Evolutionary conservation across 2,329 filamentous ascomycete genomes (phyloP).

Genomic region (Coniella lustricola): DNA sequence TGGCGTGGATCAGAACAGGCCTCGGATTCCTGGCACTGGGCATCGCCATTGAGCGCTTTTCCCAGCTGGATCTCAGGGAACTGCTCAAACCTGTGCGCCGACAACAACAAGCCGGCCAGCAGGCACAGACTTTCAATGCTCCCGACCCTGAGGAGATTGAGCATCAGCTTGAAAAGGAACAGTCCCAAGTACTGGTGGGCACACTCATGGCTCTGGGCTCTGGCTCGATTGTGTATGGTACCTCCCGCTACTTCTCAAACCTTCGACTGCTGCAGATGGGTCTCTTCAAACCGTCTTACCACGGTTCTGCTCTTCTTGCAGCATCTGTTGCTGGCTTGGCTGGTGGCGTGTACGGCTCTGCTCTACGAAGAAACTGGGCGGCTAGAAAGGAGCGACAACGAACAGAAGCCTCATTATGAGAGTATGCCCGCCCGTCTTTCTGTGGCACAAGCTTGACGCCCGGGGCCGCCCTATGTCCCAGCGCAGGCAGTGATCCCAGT

Average conservation of each 20-base stretch:
- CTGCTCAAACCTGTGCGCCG: slow-evolving; percentile 22
- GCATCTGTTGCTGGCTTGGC: slow-evolving; percentile 25
- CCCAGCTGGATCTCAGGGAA: slow-evolving; percentile 33
- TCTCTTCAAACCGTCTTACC: slow-evolving; percentile 30
- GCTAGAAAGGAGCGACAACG: slow-evolving; percentile 15
- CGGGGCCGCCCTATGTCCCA: too few relatives aligned
- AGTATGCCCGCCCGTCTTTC: neutral
- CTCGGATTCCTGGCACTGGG: slow-evolving; percentile 45
- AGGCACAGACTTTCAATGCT: slow-evolving; percentile 7
- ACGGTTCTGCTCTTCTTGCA: slow-evolving; percentile 24
- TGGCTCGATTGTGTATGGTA: slow-evolving; percentile 40
- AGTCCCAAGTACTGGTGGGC: slow-evolving; percentile 30
- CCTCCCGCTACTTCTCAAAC: slow-evolving; percentile 38
- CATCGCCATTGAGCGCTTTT: slow-evolving; percentile 40
- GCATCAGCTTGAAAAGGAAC: slow-evolving; percentile 22
- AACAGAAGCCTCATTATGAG: slow-evolving; percentile 6
- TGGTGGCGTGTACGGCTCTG: slow-evolving; percentile 24
- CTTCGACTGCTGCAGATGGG: slow-evolving; percentile 35
- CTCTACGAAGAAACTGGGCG: slow-evolving; percentile 19
- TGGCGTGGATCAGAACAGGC: slow-evolving; percentile 44
- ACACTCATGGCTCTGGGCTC: slow-evolving; percentile 37
- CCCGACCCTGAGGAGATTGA: slow-evolving; percentile 1
- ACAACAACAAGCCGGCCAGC: slow-evolving; percentile 13
- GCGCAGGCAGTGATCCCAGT: neutral
- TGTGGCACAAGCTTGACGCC: too few relatives aligned